A percentile compares a stretch with the other conserved stretches of the same genome.
These are phyloP conservation scores for Xerocomellus amylosporus DNA, from an alignment of 768 basidiomycete species.

Conservation along the genomic window DNA sequence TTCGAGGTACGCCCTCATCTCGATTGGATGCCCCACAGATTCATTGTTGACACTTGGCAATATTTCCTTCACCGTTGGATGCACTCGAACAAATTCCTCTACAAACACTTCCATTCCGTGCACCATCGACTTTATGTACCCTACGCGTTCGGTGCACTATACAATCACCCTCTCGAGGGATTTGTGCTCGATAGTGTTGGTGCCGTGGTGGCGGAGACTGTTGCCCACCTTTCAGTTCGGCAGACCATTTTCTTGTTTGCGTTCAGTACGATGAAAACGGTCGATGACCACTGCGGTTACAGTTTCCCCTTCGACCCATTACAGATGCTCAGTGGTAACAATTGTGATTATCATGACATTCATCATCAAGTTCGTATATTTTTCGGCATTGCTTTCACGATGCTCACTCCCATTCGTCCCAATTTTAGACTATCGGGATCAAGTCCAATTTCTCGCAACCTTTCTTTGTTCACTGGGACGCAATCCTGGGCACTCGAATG, in stretches of 20 bases:
- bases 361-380: conserved; percentile 76
- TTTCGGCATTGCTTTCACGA: neutral
- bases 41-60: conserved; percentile 96
- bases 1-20: neutral
- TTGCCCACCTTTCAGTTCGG: conserved; percentile 68
- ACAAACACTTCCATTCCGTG: conserved; percentile 87
- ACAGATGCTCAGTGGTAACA: conserved; percentile 82
- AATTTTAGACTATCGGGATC: conserved; percentile 58
- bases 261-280: conserved; percentile 86
- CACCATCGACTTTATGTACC: conserved; percentile 97
- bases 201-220: conserved; percentile 68
- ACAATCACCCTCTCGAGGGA: conserved; percentile 97
- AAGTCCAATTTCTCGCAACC: conserved; percentile 96
- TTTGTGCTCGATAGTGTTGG: conserved; percentile 86
- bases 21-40: conserved; percentile 45
- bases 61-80: conserved; percentile 92
- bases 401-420: neutral
- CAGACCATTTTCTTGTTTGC: conserved; percentile 84
- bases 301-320: conserved; percentile 87
- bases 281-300: conserved; percentile 96
- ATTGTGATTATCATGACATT: conserved; percentile 97
- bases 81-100: conserved; percentile 89
- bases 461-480: conserved; percentile 95
- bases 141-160: conserved; percentile 93
- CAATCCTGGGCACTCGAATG: conserved; percentile 79